A percentile compares a stretch with the other conserved stretches of the same genome.
Conservation (phyloP, 2,329 filamentous ascomycete species). For the Pseudogymnoascus sp. region DNA sequence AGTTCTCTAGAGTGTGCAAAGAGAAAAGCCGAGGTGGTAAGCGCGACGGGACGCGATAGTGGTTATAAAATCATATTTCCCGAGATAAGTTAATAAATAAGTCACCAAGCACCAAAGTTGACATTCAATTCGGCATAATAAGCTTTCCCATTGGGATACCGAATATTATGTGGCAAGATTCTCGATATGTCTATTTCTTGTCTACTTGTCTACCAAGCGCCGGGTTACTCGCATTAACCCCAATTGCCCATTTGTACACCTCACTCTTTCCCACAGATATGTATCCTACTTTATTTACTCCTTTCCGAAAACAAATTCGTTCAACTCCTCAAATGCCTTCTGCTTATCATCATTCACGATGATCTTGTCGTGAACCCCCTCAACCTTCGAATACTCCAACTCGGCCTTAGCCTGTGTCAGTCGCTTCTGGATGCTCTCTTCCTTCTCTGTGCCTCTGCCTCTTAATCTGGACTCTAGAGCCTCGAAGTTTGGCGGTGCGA, state of each 20-base stretch:
- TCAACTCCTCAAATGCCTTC: constrained; percentile 47
- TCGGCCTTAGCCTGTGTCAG: constrained; percentile 66
- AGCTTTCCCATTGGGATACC: background rate
- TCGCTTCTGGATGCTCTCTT: constrained; percentile 62
- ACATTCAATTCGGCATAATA: background rate
- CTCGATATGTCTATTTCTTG: background rate
- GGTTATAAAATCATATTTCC: background rate
- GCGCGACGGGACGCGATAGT: background rate
- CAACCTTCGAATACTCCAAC: constrained; percentile 62
- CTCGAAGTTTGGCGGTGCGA: constrained; percentile 70
- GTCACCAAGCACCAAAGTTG: background rate
- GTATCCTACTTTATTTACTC: background rate
- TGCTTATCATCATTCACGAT: constrained; percentile 61
- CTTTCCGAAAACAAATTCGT: constrained; percentile 38
- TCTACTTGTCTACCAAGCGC: background rate
- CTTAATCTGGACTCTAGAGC: constrained; percentile 68
- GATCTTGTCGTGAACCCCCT: constrained; percentile 58
- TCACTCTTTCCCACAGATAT: background rate
- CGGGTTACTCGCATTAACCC: background rate
- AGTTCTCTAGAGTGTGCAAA: background rate
- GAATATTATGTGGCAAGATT: background rate
- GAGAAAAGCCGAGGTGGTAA: background rate
- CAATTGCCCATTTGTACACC: background rate
- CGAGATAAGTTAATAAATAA: background rate
- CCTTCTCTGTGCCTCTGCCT: constrained; percentile 70